A percentile compares a stretch with the other conserved stretches of the same genome.
These are phyloP conservation scores for Immersiella caudata DNA, from an alignment of 495 filamentous ascomycete genomes.

Conservation along the genomic window DNA sequence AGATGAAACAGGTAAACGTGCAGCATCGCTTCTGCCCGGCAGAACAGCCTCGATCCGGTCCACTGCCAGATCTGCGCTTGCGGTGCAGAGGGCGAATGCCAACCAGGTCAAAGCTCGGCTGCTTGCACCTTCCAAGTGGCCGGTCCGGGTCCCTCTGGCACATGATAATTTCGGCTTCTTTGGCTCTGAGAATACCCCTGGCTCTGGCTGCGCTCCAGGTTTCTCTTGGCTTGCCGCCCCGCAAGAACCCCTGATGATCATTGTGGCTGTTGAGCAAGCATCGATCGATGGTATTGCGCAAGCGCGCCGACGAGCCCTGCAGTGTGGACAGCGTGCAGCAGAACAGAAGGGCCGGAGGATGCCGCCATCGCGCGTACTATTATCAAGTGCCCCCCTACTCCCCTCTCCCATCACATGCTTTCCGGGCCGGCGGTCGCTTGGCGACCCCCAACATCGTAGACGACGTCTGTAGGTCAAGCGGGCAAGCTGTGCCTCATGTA, in stretches of 20 bases:
- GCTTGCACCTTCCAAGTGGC: not conserved
- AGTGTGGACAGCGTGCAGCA: not conserved
- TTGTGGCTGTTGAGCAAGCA: not conserved
- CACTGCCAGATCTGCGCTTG: constrained; percentile 18
- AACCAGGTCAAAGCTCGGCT: constrained; percentile 23
- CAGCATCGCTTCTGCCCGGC: constrained; percentile 37
- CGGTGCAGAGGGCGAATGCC: not conserved
- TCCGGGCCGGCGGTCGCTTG: constrained; percentile 22
- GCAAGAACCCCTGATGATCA: not conserved
- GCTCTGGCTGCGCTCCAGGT: not conserved
- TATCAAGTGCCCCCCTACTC: not conserved
- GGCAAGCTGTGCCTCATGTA: constrained; percentile 23
- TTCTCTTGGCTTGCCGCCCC: constrained; percentile 1
- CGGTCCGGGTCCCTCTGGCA: constrained; percentile 14
- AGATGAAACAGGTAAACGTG: constrained; percentile 37
- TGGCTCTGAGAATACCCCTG: not conserved
- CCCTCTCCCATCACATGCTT: constrained; percentile 31
- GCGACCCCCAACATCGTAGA: constrained; percentile 11
- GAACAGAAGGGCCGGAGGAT: constrained; percentile 7
- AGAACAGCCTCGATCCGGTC: constrained; percentile 32
- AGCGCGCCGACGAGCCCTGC: not conserved
- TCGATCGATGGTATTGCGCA: not conserved
- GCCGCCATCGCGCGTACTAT: constrained; percentile 15
- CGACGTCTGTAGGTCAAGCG: constrained; percentile 7
- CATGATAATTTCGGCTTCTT: constrained; percentile 17